Conservation (phyloP, 2,329 filamentous ascomycete species). For the Apiospora pterosperma region DNA sequence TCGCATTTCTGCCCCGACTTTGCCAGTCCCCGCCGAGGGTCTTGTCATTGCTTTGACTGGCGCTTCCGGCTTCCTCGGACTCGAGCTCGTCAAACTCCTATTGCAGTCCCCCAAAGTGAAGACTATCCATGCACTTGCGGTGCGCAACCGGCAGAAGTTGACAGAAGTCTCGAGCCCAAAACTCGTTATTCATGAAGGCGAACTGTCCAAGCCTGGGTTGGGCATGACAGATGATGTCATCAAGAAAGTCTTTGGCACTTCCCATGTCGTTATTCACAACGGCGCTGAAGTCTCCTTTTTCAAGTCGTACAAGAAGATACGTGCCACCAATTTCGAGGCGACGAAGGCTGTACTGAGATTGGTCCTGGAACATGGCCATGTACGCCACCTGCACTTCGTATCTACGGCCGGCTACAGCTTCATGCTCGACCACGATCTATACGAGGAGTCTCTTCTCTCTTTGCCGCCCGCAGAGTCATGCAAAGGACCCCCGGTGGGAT, state of each 20-base stretch:
- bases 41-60: too few species aligned
- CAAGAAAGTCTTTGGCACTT: neutral
- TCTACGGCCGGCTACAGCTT: neutral
- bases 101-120: neutral
- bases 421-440: neutral
- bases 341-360: neutral
- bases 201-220: neutral
- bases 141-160: neutral
- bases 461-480: neutral
- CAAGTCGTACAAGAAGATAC: neutral
- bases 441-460: neutral
- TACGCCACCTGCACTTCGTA: neutral
- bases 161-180: neutral
- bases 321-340: neutral
- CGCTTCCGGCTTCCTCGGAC: too few species aligned
- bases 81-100: neutral
- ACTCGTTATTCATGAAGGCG: neutral
- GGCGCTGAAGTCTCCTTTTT: neutral
- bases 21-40: too few species aligned
- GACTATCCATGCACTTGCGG: neutral
- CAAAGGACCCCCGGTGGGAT: neutral
- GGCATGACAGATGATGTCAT: neutral
- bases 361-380: neutral
- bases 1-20: too few species aligned
- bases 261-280: neutral